Evolutionary conservation across 441 rosid species (phyloP), one percentile per base, ranked within the genome.

Genomic region (Capsella rubella): DNA sequence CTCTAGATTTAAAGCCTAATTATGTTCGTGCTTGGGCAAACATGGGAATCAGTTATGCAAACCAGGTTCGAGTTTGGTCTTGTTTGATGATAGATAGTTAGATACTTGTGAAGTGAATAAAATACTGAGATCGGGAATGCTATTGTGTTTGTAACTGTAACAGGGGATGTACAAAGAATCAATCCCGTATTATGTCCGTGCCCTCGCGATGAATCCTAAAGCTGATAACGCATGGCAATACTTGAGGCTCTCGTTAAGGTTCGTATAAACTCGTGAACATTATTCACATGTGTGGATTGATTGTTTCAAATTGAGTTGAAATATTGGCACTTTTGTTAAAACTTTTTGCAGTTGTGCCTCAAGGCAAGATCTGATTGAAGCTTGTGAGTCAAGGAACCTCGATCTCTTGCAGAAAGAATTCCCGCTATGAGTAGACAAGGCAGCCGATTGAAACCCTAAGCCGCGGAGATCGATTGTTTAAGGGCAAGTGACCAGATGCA

Each of bases 21-120:
- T 95, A 95, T 73, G 98, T 95, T 72, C 99, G 99, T 28, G 99
- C 99, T 16, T 95, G 99, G 99, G 98, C 99, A 77, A 95, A 95
- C 86, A 93, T 95, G 97, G 99, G 99, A 65, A 95, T 95, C 79
- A 95, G 99, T 81, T 95, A 86, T 61, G 99, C 99, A 68, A 95
- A 95, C 84, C 98, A 95, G 99, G 98, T 95, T 55, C 3, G 71
- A 43, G 15, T 43, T 43, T 16, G 6, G 49, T 43, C 8, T 43
- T 5, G 60, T 34, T 46, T 75, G 65, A 28, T 59, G 31, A 43
- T 21, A 21, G 25, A 21, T 21, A 21, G 25, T 21, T 21, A 21
- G 25, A 21, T 3, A 37, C 12, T 37, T 37, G 42, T 8, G 12
- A 37, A 42, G 0, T 13, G 6, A 42, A 42, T 0, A 42, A 37